A percentile compares a stretch with the other conserved stretches of the same genome.
phyloP scores from a whole-genome alignment of 352 stramenopile genomes.

The Globisporangium polare region DNA sequence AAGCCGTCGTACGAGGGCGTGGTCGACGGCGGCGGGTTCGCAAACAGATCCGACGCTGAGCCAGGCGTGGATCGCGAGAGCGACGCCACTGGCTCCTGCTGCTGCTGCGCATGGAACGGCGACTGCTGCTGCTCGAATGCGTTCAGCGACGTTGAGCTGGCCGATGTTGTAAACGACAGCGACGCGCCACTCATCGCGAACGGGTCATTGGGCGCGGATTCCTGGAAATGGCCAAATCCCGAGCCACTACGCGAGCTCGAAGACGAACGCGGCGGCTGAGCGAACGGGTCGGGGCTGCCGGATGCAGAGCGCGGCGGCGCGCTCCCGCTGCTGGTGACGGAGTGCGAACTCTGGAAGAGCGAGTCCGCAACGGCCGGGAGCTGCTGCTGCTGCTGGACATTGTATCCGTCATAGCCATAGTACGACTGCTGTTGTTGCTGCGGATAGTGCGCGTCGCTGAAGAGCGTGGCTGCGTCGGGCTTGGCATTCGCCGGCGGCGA shows the following conservation, averaged over 20 bases:
- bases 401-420: slow-evolving; percentile 1
- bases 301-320: neutral
- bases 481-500: slow-evolving; percentile 20
- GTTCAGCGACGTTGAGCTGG: slow-evolving; percentile 4
- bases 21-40: neutral
- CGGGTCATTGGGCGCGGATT: slow-evolving; percentile 11
- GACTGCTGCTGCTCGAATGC: slow-evolving; percentile 2
- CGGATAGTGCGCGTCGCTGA: slow-evolving; percentile 16
- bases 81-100: slow-evolving; percentile 8
- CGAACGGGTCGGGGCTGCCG: slow-evolving; percentile 6
- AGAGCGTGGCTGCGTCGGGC: slow-evolving; percentile 27
- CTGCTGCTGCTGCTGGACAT: slow-evolving; percentile 13
- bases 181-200: slow-evolving; percentile 11
- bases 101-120: neutral
- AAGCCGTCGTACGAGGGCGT: slow-evolving; percentile 12
- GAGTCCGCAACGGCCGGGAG: slow-evolving; percentile 13
- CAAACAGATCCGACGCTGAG: slow-evolving; percentile 9
- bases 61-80: slow-evolving; percentile 2
- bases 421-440: slow-evolving; percentile 12
- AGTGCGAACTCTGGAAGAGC: slow-evolving; percentile 20
- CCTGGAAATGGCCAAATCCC: slow-evolving; percentile 1
- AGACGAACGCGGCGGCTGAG: slow-evolving; percentile 9
- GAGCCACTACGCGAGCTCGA: slow-evolving; percentile 3
- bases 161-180: slow-evolving; percentile 2
- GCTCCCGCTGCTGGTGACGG: slow-evolving; percentile 1